Evolutionary conservation across 2,329 filamentous ascomycete genomes (phyloP), one percentile per base, ranked within the genome.

Genomic region (Amauroascus niger): DNA sequence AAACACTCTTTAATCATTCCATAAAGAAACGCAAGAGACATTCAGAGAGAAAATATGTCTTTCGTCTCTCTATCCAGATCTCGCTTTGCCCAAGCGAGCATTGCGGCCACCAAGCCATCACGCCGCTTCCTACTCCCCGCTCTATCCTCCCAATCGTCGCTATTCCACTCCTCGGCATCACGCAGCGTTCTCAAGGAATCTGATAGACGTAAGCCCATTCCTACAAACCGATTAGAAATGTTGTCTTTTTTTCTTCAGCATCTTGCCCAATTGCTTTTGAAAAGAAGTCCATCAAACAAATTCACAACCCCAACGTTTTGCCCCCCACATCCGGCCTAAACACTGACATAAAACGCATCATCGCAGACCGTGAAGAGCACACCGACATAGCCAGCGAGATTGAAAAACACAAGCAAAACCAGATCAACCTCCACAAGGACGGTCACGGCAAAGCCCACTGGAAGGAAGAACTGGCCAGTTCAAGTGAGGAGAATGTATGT

Each of bases 391-490:
- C 66, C 48, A 59, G 69, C 3, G 63, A 73, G 61, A 75, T 75
- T 58, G 76, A 77, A 58, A 39, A 61, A 11, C 63, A 76, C 59
- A 89, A 90, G 74, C 79, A 87, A 56, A 81, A 84, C n/a, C 71
- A 74, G 53, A 54, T 79, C 55, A 67, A 70, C 57, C 68, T 68
- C 55, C 67, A 70, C 67, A 73, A 76, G 61, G 70, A 78, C 37
- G 87, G 86, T 18, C 33, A 49, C n/a, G 37, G 33, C 57, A 77
- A 80, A 66, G 83, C 77, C 51, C 78, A 88, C 65, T 93, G 88
- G 87, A 85, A 86, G 71, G 76, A 84, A 20, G 82, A 85, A 67
- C 75, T 94, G 48, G 87, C 87, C 2, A 86, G 82, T 48, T 81
- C 88, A 69, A 87, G 84, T 69, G 88, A 94, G 74, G 86, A 87